These are phyloP conservation scores for Phalaenopsis aphrodite DNA, from an alignment of 106 monocot genomes.

Conservation along the genomic window DNA sequence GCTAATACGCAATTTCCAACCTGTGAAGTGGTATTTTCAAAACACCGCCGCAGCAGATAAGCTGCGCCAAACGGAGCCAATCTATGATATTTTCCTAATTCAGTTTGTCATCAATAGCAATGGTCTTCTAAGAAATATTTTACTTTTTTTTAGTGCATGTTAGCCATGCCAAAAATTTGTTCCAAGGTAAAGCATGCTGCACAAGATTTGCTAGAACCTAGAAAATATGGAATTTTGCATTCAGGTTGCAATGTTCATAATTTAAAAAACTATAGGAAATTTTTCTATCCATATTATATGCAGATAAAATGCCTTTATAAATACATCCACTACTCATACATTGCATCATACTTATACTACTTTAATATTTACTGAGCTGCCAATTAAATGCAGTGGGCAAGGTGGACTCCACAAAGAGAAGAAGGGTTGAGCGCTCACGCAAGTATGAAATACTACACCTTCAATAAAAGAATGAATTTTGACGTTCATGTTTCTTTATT, in stretches of 20 bases:
- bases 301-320: background rate
- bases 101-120: too few relatives aligned
- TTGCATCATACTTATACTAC: background rate
- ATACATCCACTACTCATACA: background rate
- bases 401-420: constrained; percentile 61
- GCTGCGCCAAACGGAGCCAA: too few relatives aligned
- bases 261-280: background rate
- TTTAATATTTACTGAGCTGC: background rate
- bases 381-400: constrained; percentile 32
- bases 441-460: constrained; percentile 36
- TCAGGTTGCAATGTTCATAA: background rate
- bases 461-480: background rate
- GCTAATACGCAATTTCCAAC: too few relatives aligned
- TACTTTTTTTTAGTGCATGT: background rate
- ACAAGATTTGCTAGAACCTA: too few relatives aligned
- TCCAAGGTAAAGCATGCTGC: too few relatives aligned
- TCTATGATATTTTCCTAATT: too few relatives aligned
- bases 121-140: too few relatives aligned
- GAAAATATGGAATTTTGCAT: background rate
- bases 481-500: background rate
- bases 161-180: background rate
- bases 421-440: constrained; percentile 65
- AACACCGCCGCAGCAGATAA: too few relatives aligned
- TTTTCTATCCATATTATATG: background rate
- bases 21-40: too few relatives aligned